These are phyloP conservation scores for Populus davidiana DNA, from an alignment of 345 rosid genomes.

Conservation along the genomic window DNA sequence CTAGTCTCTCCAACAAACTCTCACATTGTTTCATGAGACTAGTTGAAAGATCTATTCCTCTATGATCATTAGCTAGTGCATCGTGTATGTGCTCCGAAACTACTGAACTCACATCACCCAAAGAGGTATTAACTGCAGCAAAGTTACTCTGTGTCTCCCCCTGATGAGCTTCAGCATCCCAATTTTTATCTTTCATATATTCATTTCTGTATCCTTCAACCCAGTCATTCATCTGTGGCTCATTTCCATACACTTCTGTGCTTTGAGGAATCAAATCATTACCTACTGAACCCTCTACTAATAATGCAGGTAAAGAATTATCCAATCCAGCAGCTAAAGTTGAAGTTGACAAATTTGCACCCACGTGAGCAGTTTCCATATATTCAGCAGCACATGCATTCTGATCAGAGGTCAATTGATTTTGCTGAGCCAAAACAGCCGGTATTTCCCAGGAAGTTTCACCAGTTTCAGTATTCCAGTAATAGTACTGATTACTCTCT, in stretches of 20 bases:
- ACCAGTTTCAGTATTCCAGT: conserved; percentile 94
- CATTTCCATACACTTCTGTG: conserved; percentile 20
- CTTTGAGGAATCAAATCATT: conserved; percentile 28
- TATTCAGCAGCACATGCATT: conserved; percentile 29
- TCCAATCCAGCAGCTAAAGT: conserved; percentile 27
- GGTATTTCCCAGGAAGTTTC: conserved; percentile 98
- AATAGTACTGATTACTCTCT: conserved; percentile 81
- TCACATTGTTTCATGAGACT: conserved; percentile 54
- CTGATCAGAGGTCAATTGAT: conserved; percentile 27
- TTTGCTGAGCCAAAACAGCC: conserved; percentile 42
- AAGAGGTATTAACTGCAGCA: conserved; percentile 25
- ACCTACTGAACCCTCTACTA: conserved; percentile 18
- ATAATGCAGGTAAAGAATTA: conserved; percentile 30
- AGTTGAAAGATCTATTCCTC: conserved; percentile 39
- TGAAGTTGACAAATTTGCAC: conserved; percentile 26
- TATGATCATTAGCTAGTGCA: conserved; percentile 19
- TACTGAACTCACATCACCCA: conserved; percentile 16
- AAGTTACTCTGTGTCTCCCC: conserved; percentile 28
- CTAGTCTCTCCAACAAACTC: conserved; percentile 66
- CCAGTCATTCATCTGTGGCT: conserved; percentile 12
- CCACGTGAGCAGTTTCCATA: conserved; percentile 29
- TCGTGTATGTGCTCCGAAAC: conserved; percentile 3
- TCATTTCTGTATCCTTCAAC: conserved; percentile 34
- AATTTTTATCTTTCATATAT: conserved; percentile 22
- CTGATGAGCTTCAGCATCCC: conserved; percentile 23